phyloP scores from a whole-genome alignment of 495 filamentous ascomycete genomes.

The Hypomontagnella submonticulosa region DNA sequence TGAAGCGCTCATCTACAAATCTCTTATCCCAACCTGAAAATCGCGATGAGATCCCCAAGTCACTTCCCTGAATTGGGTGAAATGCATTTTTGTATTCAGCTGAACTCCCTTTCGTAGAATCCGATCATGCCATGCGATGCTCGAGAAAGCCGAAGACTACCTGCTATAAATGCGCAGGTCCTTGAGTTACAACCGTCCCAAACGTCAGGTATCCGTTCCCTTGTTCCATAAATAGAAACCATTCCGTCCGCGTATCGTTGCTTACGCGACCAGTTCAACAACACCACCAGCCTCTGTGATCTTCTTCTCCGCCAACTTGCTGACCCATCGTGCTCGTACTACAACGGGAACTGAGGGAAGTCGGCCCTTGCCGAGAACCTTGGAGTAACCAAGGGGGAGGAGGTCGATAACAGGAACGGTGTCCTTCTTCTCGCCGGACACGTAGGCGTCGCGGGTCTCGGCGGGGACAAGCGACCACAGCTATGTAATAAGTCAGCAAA shows the following conservation, averaged over 20 bases:
- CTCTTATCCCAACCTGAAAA: constrained; percentile 12
- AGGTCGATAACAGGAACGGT: constrained; percentile 93
- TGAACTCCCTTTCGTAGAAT: constrained; percentile 49
- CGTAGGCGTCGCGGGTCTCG: constrained; percentile 85
- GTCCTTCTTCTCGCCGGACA: constrained; percentile 76
- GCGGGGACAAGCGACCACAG: constrained; percentile 84
- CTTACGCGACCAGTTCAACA: constrained; percentile 90
- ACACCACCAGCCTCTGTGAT: constrained; percentile 94
- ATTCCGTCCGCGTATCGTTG: constrained; percentile 14
- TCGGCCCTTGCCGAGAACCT: constrained; percentile 92
- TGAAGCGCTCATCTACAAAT: background rate
- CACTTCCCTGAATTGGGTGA: constrained; percentile 17
- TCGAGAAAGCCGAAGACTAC: constrained; percentile 45
- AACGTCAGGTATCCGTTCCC: constrained; percentile 45
- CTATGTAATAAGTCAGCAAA: constrained; percentile 63
- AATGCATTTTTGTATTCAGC: constrained; percentile 47
- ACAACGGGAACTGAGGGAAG: constrained; percentile 86
- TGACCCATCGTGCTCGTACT: constrained; percentile 88
- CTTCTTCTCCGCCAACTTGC: constrained; percentile 90
- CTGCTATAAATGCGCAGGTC: constrained; percentile 40
- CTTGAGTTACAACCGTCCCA: constrained; percentile 47
- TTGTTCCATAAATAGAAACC: constrained; percentile 46
- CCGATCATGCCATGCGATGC: constrained; percentile 48
- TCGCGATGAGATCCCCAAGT: constrained; percentile 17
- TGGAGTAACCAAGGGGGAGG: constrained; percentile 89